Evolutionary conservation across 2,329 filamentous ascomycete genomes (phyloP).

Genomic region (Claviceps paspali): DNA sequence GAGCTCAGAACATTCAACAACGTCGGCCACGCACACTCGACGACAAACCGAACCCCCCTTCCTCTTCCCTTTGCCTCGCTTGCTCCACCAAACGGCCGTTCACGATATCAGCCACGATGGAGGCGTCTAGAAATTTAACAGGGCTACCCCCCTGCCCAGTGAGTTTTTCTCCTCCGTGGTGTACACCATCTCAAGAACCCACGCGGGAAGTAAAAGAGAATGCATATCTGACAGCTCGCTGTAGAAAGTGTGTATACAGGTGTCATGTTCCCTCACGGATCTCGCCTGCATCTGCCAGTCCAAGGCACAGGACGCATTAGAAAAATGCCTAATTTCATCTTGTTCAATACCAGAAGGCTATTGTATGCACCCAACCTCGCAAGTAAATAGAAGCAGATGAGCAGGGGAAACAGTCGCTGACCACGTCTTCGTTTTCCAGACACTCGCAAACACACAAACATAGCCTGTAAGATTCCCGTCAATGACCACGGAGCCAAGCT

Average conservation of each 20-base stretch:
- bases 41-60: no score
- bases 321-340: neutral
- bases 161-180: neutral
- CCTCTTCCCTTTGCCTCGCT: no score
- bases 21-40: no score
- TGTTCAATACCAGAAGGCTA: neutral
- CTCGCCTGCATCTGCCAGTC: neutral
- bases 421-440: neutral
- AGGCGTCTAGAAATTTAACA: no score
- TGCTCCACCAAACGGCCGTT: no score
- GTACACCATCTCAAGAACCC: no score
- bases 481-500: neutral
- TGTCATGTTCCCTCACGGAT: neutral
- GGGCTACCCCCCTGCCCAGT: neutral
- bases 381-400: neutral
- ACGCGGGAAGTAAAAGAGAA: no score
- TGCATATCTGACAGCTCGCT: neutral
- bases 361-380: neutral
- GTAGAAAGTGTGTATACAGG: neutral
- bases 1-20: no score
- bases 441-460: neutral
- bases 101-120: neutral
- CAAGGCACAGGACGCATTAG: neutral
- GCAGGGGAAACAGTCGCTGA: neutral
- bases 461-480: neutral